Evolutionary conservation across 1,284 basidiomycete genomes (phyloP).

Genomic region (Farysia itapuensis): DNA sequence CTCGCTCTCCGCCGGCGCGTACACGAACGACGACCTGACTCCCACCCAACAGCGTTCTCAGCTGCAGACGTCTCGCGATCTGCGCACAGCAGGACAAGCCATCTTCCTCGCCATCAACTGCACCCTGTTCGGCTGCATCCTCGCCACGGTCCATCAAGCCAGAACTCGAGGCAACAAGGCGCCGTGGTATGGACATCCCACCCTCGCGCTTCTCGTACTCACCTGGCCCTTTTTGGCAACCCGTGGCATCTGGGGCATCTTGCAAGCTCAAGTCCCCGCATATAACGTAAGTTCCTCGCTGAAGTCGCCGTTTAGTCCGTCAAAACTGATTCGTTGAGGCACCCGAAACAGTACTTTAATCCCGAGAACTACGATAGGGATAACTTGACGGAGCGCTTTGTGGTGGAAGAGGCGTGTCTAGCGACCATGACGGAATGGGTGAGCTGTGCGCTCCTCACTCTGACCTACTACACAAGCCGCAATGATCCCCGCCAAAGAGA

Average conservation of each 20-base stretch:
- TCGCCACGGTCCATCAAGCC: conserved; percentile 11
- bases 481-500: conserved; percentile 1
- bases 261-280: conserved; percentile 8
- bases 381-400: conserved; percentile 8
- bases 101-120: conserved; percentile 17
- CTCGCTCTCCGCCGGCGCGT: conserved; percentile 6
- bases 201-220: conserved; percentile 13
- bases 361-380: conserved; percentile 15
- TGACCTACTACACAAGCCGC: conserved; percentile 9
- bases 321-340: too few species aligned
- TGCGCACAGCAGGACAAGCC: conserved; percentile 17
- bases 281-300: conserved; percentile 18
- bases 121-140: conserved; percentile 7
- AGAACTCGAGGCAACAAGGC: conserved; percentile 1
- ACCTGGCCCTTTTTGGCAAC: conserved; percentile 34
- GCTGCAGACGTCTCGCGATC: conserved; percentile 2
- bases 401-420: conserved; percentile 17
- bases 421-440: conserved; percentile 34
- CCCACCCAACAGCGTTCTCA: background rate
- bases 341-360: conserved; percentile 15
- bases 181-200: conserved; percentile 19
- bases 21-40: conserved; percentile 2
- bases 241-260: conserved; percentile 34
- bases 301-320: too few species aligned
- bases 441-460: conserved; percentile 17